Evolutionary conservation across 139 green algal species (phyloP).

Genomic region (Chara braunii): DNA sequence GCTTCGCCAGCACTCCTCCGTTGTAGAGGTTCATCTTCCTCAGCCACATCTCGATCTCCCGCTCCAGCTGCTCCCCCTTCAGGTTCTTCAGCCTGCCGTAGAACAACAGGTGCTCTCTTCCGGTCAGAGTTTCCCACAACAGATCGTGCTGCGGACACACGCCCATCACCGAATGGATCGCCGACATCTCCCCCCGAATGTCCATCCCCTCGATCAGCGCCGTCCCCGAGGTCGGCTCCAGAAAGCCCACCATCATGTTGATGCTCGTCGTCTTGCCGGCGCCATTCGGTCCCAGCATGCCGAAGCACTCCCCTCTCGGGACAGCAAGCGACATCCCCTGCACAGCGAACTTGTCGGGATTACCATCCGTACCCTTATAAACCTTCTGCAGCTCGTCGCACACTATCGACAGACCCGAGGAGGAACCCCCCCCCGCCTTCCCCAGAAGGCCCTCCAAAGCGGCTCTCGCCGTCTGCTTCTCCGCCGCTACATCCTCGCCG

Average conservation of each 20-base stretch:
- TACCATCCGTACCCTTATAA: constrained; percentile 56
- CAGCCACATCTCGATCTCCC: constrained; percentile 26
- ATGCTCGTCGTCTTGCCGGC: constrained; percentile 64
- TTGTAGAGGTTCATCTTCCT: constrained; percentile 15
- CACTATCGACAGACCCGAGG: constrained; percentile 73
- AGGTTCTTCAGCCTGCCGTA: constrained; percentile 80
- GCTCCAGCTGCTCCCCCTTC: constrained; percentile 5
- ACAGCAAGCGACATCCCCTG: constrained; percentile 49
- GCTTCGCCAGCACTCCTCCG: constrained; percentile 29
- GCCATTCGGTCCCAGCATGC: constrained; percentile 82
- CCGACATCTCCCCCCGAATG: constrained; percentile 59
- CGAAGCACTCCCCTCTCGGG: constrained; percentile 53
- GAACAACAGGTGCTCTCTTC: constrained; percentile 81
- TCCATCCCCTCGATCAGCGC: constrained; percentile 22
- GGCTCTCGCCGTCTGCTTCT: no score
- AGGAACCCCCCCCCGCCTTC: constrained; percentile 5
- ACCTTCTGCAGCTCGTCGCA: constrained; percentile 65
- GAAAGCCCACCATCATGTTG: constrained; percentile 46
- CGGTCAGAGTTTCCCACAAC: constrained; percentile 82
- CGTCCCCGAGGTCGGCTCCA: constrained; percentile 8
- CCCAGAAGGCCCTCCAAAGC: constrained; percentile 6
- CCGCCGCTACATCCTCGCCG: no score
- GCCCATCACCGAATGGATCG: constrained; percentile 44
- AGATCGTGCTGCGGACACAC: constrained; percentile 74
- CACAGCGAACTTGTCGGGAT: constrained; percentile 38